A percentile compares a stretch with the other conserved stretches of the same genome.
Conservation (phyloP, 2,329 filamentous ascomycete genomes). For the Colletotrichum horii region DNA sequence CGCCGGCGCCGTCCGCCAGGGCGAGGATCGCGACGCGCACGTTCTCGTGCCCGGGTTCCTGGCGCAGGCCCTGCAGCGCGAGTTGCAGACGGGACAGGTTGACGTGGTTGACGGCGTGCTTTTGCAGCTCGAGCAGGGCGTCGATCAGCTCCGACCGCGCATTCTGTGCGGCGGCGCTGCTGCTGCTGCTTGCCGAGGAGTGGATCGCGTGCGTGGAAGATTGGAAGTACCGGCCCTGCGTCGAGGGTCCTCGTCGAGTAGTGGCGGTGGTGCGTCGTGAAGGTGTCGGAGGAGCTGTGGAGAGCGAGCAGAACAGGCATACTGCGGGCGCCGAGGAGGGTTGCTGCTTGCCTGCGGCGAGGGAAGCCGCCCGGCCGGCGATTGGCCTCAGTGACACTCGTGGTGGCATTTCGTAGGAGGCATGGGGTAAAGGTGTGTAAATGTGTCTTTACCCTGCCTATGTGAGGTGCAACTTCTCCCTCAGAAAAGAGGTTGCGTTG, state of each 20-base stretch:
- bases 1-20: slow-evolving; percentile 39
- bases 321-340: slow-evolving; percentile 12
- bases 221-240: slow-evolving; percentile 23
- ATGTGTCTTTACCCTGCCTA: not conserved
- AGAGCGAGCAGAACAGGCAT: slow-evolving; percentile 24
- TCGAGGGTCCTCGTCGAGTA: not conserved
- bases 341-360: not conserved
- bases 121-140: slow-evolving; percentile 65
- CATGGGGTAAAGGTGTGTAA: not conserved
- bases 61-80: slow-evolving; percentile 68
- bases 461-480: not conserved
- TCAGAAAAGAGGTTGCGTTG: not conserved
- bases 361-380: slow-evolving; percentile 23
- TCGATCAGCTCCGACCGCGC: slow-evolving; percentile 61
- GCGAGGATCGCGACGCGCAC: slow-evolving; percentile 65
- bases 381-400: slow-evolving; percentile 32
- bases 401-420: slow-evolving; percentile 29
- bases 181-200: not conserved
- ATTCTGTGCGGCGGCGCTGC: slow-evolving; percentile 25
- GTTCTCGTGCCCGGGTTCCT: slow-evolving; percentile 60
- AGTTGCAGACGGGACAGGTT: slow-evolving; percentile 76
- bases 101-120: slow-evolving; percentile 64
- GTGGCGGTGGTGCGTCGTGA: not conserved
- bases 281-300: not conserved
- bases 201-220: slow-evolving; percentile 4